Evolutionary conservation across 2,329 filamentous ascomycete species (phyloP).

Genomic region (Coccinonectria pachysandricola): DNA sequence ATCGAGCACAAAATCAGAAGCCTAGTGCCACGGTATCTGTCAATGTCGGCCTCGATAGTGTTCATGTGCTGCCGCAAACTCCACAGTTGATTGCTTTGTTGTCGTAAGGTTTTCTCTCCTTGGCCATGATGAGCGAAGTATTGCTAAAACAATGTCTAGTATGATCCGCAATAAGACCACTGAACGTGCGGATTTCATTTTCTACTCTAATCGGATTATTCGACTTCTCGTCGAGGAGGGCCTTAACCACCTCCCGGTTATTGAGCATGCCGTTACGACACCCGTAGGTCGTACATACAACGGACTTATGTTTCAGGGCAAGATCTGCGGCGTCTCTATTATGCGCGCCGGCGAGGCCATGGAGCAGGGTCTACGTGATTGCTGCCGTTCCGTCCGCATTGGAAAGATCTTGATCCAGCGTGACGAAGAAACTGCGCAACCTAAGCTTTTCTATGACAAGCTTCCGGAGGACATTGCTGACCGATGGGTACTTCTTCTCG

Average conservation of each 20-base stretch:
- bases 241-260: slow-evolving; percentile 87
- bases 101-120: slow-evolving; percentile 57
- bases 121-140: slow-evolving; percentile 6
- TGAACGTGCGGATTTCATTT: slow-evolving; percentile 91
- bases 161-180: slow-evolving; percentile 93
- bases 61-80: slow-evolving; percentile 83
- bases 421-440: slow-evolving; percentile 87
- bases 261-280: slow-evolving; percentile 80
- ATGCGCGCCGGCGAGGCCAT: slow-evolving; percentile 98
- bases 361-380: slow-evolving; percentile 94
- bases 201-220: slow-evolving; percentile 98
- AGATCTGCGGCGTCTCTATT: slow-evolving; percentile 96
- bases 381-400: slow-evolving; percentile 94
- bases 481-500: slow-evolving; percentile 85
- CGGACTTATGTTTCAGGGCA: slow-evolving; percentile 90
- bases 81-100: slow-evolving; percentile 94
- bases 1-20: slow-evolving; percentile 66
- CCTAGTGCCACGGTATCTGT: slow-evolving; percentile 84
- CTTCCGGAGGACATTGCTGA: slow-evolving; percentile 86
- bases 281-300: slow-evolving; percentile 82
- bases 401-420: slow-evolving; percentile 97
- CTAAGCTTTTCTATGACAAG: slow-evolving; percentile 96
- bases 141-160: slow-evolving; percentile 36
- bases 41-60: slow-evolving; percentile 70
- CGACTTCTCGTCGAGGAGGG: slow-evolving; percentile 93